phyloP scores from a whole-genome alignment of 2,329 filamentous ascomycete species.

The Waltergamsia citrina region DNA sequence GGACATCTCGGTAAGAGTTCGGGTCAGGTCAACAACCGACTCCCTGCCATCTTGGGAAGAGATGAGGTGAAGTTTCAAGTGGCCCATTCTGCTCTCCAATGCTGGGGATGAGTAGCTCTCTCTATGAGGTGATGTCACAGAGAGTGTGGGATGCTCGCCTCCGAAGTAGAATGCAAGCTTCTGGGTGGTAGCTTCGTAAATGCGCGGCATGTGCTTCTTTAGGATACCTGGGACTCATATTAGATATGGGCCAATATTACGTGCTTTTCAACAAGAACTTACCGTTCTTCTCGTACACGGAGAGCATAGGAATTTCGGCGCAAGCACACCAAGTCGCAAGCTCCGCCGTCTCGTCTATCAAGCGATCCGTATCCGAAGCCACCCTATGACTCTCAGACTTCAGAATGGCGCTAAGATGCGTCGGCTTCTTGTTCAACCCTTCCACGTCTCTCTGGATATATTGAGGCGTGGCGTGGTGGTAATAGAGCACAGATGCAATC shows the following conservation, averaged over 20 bases:
- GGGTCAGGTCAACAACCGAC: slow-evolving; percentile 90
- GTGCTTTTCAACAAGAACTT: too few species aligned
- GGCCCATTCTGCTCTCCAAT: slow-evolving; percentile 19
- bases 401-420: slow-evolving; percentile 81
- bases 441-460: slow-evolving; percentile 83
- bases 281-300: slow-evolving; percentile 90
- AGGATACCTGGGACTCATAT: slow-evolving; percentile 61
- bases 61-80: slow-evolving; percentile 62
- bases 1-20: slow-evolving; percentile 90
- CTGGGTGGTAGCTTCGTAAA: slow-evolving; percentile 68
- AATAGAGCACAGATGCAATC: slow-evolving; percentile 73
- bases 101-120: slow-evolving; percentile 22
- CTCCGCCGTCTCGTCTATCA: slow-evolving; percentile 87
- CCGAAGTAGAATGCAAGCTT: slow-evolving; percentile 88
- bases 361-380: slow-evolving; percentile 65
- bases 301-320: slow-evolving; percentile 77
- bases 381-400: slow-evolving; percentile 61
- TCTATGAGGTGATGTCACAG: slow-evolving; percentile 36
- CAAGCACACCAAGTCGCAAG: slow-evolving; percentile 89
- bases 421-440: slow-evolving; percentile 62
- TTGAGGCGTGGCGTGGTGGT: slow-evolving; percentile 92
- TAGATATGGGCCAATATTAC: neutral
- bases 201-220: slow-evolving; percentile 80
- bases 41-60: slow-evolving; percentile 84
- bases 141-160: slow-evolving; percentile 59